These are phyloP conservation scores for Colletotrichum sp. DNA, from an alignment of 2,329 filamentous ascomycete species.

Conservation along the genomic window DNA sequence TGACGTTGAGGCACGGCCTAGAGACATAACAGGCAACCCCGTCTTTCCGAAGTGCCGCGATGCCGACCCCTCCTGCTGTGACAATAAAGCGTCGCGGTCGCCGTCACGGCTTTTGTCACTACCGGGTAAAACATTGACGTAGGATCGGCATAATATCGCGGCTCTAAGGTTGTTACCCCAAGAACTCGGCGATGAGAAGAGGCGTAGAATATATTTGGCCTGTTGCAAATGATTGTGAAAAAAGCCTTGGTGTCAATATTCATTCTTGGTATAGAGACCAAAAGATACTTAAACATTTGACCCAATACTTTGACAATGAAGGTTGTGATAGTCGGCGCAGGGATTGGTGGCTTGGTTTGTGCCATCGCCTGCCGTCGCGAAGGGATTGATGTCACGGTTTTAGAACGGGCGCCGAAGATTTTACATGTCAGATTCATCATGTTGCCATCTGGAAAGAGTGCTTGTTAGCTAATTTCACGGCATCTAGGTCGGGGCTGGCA, in stretches of 20 bases:
- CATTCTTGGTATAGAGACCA: background rate
- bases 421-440: background rate
- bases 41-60: background rate
- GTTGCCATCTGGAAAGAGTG: background rate
- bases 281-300: background rate
- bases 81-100: background rate
- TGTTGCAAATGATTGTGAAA: background rate
- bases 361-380: background rate
- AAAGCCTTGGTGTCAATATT: background rate
- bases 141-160: background rate
- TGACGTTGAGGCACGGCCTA: background rate
- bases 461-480: background rate
- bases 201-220: background rate
- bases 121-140: background rate
- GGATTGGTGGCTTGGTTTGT: background rate
- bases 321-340: background rate
- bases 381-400: background rate
- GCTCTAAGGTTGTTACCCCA: background rate
- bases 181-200: background rate
- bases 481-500: background rate
- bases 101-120: background rate
- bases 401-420: background rate
- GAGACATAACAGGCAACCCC: background rate
- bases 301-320: background rate
- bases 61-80: background rate